Evolutionary conservation across 1,139 yeast genomes (phyloP), one percentile per base, ranked within the genome.

Genomic region (Kodamaea arcana): DNA sequence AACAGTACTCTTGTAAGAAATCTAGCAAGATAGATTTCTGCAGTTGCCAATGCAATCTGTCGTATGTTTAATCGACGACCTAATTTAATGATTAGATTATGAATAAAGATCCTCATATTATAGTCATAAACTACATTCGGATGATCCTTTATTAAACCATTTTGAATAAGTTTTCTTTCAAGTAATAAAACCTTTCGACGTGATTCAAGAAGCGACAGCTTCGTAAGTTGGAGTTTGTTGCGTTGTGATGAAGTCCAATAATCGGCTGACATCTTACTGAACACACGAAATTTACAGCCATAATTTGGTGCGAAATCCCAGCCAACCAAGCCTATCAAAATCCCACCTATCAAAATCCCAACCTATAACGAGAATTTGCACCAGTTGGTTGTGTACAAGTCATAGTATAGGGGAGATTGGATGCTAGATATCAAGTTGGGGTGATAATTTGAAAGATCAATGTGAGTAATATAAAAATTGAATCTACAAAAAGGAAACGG

Each of bases 31-130:
- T 87, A 92, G 3, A 87, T 77, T 50, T 90, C 96, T 0, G 97
- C 95, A 0, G 96, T 85, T 1, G 95, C 86, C 24, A 90, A 56
- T 0, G 94, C 94, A 27, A 88, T 71, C 53, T 90, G 97, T 30
- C 97, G 63, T 24, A 86, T 68, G 38, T 78, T 80, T 34, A 92
- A 62, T 35, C 94, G 69, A 44, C 94, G 66, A 0, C 97, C 97
- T 12, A 92, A 65, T 49, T 82, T 78, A 48, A 81, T 79, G 28
- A 86, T 69, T 43, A 86, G 61, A 38, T 78, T 77, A 52, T 83
- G 88, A 40, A 83, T 65, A 53, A 76, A 83, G 26, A 83, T 82
- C 38, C 88, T 59, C 73, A 80, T 70, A 51, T 78, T 78, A 38
- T 67, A 62, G 51, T 81, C 87, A 48, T 77, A 78, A 34, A 64